Evolutionary conservation across 768 basidiomycete genomes (phyloP).

Genomic region (Holtermannia corniformis): DNA sequence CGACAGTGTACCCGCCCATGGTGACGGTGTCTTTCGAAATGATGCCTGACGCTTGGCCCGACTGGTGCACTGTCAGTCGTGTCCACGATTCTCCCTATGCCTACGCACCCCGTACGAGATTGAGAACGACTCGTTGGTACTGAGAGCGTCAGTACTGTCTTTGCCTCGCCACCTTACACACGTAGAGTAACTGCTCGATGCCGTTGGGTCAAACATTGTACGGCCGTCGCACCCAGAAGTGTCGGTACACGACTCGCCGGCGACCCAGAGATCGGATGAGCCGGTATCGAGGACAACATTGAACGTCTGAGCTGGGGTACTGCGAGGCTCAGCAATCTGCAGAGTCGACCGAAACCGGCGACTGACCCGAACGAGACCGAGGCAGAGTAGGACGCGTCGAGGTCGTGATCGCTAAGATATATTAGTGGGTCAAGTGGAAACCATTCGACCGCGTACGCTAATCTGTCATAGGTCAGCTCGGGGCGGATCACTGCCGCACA

Average conservation of each 20-base stretch:
- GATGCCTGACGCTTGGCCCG: conserved; percentile 61
- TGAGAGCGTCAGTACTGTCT: too few species aligned
- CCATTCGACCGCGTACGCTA: conserved; percentile 8
- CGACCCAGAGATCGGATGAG: conserved; percentile 78
- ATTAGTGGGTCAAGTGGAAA: background rate
- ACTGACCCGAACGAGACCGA: conserved; percentile 16
- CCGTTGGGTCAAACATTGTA: conserved; percentile 51
- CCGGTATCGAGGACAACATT: conserved; percentile 88
- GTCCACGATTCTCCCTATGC: conserved; percentile 6
- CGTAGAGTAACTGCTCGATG: conserved; percentile 51
- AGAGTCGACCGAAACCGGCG: too few species aligned
- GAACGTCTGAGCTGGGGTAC: conserved; percentile 69
- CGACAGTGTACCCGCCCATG: conserved; percentile 78
- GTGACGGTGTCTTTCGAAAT: conserved; percentile 69
- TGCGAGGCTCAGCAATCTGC: conserved; percentile 42
- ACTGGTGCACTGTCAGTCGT: conserved; percentile 27
- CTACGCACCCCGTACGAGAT: background rate
- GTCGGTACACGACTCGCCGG: conserved; percentile 45
- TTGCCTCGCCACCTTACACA: conserved; percentile 15
- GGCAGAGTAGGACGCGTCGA: conserved; percentile 40
- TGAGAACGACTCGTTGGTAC: background rate
- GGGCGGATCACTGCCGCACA: too few species aligned
- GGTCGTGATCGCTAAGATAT: conserved; percentile 24
- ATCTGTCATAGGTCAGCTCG: background rate
- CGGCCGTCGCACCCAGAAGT: conserved; percentile 46